A percentile compares a stretch with the other conserved stretches of the same genome.
These are phyloP conservation scores for Boletus rubropictus DNA, from an alignment of 768 basidiomycete genomes.

Conservation along the genomic window DNA sequence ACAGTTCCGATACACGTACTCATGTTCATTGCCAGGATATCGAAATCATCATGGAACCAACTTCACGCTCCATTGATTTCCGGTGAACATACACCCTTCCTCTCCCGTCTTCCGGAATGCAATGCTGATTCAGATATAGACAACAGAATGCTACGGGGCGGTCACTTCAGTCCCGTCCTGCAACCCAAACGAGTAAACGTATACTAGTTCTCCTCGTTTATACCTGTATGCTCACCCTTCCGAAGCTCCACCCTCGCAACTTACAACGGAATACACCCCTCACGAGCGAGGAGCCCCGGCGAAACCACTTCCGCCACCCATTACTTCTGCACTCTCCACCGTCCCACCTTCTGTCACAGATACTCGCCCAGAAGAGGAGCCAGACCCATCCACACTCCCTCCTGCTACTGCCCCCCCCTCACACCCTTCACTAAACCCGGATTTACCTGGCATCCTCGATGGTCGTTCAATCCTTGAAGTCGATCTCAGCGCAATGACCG, in stretches of 20 bases:
- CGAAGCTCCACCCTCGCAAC: conserved; percentile 43
- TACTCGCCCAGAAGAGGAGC: conserved; percentile 39
- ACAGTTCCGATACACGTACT: not conserved
- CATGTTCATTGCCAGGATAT: conserved; percentile 50
- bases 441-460: conserved; percentile 58
- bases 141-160: conserved; percentile 33
- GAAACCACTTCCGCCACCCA: conserved; percentile 21
- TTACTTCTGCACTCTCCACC: conserved; percentile 18
- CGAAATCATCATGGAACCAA: conserved; percentile 86
- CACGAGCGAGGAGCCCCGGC: conserved; percentile 53
- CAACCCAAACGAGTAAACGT: conserved; percentile 31
- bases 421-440: conserved; percentile 72
- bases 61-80: conserved; percentile 67
- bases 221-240: conserved; percentile 5
- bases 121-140: conserved; percentile 19
- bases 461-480: conserved; percentile 81
- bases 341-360: conserved; percentile 19
- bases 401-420: conserved; percentile 68
- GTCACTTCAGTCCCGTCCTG: conserved; percentile 26
- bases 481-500: conserved; percentile 65
- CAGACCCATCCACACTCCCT: conserved; percentile 62
- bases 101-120: not conserved
- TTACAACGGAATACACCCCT: conserved; percentile 81
- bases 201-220: conserved; percentile 5
- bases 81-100: conserved; percentile 39